Evolutionary conservation across 2,329 filamentous ascomycete species (phyloP).

Genomic region (Aspergillus sergii): DNA sequence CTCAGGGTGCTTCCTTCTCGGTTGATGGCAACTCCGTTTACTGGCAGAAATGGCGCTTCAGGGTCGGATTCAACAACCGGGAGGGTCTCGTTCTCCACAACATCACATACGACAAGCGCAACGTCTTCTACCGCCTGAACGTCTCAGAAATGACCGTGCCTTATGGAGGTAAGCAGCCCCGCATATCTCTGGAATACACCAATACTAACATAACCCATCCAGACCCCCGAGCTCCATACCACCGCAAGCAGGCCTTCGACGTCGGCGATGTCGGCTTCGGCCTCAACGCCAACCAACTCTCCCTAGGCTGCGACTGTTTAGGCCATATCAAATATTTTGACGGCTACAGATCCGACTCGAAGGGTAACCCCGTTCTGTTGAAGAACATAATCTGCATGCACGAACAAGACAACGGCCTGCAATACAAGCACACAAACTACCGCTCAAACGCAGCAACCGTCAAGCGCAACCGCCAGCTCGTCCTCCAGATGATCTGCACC

Average conservation of each 20-base stretch:
- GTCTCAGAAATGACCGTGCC: slow-evolving; percentile 67
- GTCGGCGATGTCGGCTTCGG: slow-evolving; percentile 69
- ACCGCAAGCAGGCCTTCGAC: slow-evolving; percentile 72
- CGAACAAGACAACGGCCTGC: slow-evolving; percentile 70
- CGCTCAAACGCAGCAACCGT: slow-evolving; percentile 65
- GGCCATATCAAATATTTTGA: slow-evolving; percentile 70
- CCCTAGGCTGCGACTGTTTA: slow-evolving; percentile 71
- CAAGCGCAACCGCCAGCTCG: slow-evolving; percentile 65
- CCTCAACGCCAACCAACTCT: slow-evolving; percentile 69
- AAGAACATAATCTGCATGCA: slow-evolving; percentile 72
- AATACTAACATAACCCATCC: slow-evolving; percentile 42
- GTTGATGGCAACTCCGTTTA: slow-evolving; percentile 59
- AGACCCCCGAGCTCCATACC: slow-evolving; percentile 68
- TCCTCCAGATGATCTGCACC: slow-evolving; percentile 71
- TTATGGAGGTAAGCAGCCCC: slow-evolving; percentile 36
- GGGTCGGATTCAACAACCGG: slow-evolving; percentile 63
- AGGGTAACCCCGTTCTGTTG: slow-evolving; percentile 60
- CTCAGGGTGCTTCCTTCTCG: slow-evolving; percentile 65
- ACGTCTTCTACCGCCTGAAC: slow-evolving; percentile 67
- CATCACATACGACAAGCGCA: slow-evolving; percentile 64
- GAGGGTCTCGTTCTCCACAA: slow-evolving; percentile 71
- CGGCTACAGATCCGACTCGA: slow-evolving; percentile 60
- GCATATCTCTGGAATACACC: background rate
- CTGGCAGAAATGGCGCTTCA: slow-evolving; percentile 69
- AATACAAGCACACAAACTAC: slow-evolving; percentile 74